Base-by-base conservation (phyloP, 345 rosid species). In the Reutealis trisperma region DNA sequence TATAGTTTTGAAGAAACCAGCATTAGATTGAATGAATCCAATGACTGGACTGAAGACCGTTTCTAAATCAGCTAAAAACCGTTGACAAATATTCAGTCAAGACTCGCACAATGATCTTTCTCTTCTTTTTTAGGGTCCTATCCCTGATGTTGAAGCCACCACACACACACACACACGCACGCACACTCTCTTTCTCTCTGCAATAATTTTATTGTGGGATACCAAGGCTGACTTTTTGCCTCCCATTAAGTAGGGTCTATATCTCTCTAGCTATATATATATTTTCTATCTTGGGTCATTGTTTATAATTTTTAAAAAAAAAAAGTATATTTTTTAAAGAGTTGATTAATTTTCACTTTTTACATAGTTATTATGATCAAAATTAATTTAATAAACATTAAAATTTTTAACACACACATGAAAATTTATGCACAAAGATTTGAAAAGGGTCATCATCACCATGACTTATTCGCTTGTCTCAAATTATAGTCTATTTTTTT, bases 11-110 rank as follows among this genome's bases (percentile, higher is more conserved):
- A 37, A 30, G 55, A 75, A 82, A 77, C 80, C 79, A 41, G 75
- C 1, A 65, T 34, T 25, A 25, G 77, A 5, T 79, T 69, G 2
- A 73, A 45, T 74, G 72, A 57, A 34, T 55, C 45, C 9, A 15
- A 16, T 14, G 21, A 41, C 13, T 5, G 52, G 13, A 18, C 69
- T 25, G 52, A 34, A 72, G 78, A 81, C 79, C 71, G 13, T 70
- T 66, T 77, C 59, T 45, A 24, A 13, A 63, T 52, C 34, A 13
- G 27, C 37, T 34, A 34, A 60, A 79, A 72, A 72, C 64, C 78
- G 85, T 82, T 75, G 85, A 80, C 80, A 68, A 79, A 65, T 27
- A 3, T 44, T 24, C 63, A 79, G 73, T 73, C 79, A 79, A 45
- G 74, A 66, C 27, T 32, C 42, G 60, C 52, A 9, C 68, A n/a